Base-by-base conservation (phyloP, 441 rosid genomes). In the Raphanus hybrid region DNA sequence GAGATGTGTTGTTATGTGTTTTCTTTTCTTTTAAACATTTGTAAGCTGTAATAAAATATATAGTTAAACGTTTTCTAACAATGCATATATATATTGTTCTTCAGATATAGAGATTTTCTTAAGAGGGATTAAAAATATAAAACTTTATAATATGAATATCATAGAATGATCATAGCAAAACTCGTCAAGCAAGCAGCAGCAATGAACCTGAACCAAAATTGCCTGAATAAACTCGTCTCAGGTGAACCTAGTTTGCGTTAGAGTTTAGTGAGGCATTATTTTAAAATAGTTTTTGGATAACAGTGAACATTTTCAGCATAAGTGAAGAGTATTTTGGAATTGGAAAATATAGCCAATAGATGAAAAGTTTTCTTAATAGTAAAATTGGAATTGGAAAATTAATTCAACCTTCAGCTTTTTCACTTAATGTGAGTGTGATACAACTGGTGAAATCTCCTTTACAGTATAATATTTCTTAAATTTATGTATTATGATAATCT, bases 111-210 rank as follows among this genome's bases (percentile, higher is more conserved):
- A 20, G 62, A 57, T 57, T 20, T 20, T 55, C 57, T 54, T 55
- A 10, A 55, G 60, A 55, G 27, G 26, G 27, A 16, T 55, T 55
- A 16, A 11, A 55, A 16, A 8, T 55, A 55, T 55, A 8, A 41
- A 16, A 16, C 20, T 55, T 55, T 16, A 55, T 18, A 55, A 18
- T 18, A 55, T 55, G 11, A 55, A 18, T 55, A 55, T 16, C 23
- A 55, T 3, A 55, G 59, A 55, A 55, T 55, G 60, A 55, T 55
- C 27, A 18, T 18, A 55, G 60, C 60, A 52, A 52, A 52, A 52
- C 20, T 52, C 58, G 9, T 48, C 55, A 48, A 48, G 55, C 55
- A 48, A 48, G 16, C 16, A 48, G 55, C 16, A 48, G 55, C 16
- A 48, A 48, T 5, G 55, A 41, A 41, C 43, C 14, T 43, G 50